A percentile compares a stretch with the other conserved stretches of the same genome.
Evolutionary conservation across 768 basidiomycete species (phyloP).

Genomic region (Tylopilus sp.): DNA sequence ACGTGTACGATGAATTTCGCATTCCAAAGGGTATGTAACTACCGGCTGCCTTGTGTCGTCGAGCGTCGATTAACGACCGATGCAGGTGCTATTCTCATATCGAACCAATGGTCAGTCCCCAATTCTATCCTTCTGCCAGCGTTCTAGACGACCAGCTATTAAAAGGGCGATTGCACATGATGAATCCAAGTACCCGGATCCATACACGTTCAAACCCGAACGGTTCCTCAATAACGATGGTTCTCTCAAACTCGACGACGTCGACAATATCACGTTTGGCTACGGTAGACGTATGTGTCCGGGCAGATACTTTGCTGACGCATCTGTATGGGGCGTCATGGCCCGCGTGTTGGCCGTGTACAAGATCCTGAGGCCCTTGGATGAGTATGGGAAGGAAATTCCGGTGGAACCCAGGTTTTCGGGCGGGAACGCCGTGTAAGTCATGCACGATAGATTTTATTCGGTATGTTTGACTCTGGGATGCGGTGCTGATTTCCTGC

Average conservation of each 20-base stretch:
- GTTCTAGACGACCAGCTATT: no score
- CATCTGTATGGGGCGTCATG: background rate
- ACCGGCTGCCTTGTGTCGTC: no score
- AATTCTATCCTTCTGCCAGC: no score
- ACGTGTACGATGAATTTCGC: background rate
- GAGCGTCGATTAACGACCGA: no score
- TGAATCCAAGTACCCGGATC: background rate
- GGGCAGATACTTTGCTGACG: background rate
- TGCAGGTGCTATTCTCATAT: no score
- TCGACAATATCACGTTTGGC: background rate
- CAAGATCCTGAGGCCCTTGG: background rate
- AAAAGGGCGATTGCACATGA: background rate
- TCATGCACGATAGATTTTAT: no score
- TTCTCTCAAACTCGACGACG: background rate
- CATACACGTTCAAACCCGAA: background rate
- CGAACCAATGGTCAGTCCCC: no score
- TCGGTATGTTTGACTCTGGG: no score
- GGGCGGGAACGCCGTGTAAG: background rate
- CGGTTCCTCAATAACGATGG: background rate
- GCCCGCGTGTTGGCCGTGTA: background rate
- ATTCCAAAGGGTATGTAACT: background rate
- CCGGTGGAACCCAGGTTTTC: background rate
- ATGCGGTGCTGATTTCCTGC: no score
- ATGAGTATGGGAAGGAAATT: background rate
- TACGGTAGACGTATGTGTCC: background rate